These are phyloP conservation scores for Agaricus sinodeliciosus DNA, from an alignment of 768 basidiomycete species.

Conservation along the genomic window DNA sequence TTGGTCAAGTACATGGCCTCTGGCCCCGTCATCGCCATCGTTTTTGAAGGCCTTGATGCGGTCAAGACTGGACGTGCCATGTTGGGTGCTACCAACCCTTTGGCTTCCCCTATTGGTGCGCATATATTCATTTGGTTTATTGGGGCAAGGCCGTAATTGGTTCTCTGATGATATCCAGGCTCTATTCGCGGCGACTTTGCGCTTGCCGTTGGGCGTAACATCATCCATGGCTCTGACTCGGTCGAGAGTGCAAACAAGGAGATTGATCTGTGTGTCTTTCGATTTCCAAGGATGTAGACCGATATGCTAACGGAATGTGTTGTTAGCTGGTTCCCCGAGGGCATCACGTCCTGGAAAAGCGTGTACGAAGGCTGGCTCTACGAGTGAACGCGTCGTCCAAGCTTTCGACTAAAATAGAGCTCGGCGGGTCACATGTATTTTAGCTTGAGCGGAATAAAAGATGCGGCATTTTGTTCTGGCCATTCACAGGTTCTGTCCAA, in stretches of 20 bases:
- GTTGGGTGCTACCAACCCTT: constrained; percentile 97
- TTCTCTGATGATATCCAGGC: constrained; percentile 35
- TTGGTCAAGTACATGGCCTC: constrained; percentile 94
- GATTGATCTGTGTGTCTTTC: constrained; percentile 69
- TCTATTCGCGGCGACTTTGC: constrained; percentile 96
- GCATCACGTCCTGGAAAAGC: constrained; percentile 63
- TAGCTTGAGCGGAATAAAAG: constrained; percentile 12
- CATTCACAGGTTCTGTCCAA: neutral
- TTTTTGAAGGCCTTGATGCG: constrained; percentile 90
- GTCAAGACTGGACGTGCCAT: constrained; percentile 94
- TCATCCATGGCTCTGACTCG: constrained; percentile 87
- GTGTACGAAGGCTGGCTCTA: constrained; percentile 69
- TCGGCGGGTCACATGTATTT: constrained; percentile 13
- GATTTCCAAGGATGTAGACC: neutral
- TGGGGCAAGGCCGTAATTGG: neutral
- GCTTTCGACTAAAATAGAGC: neutral
- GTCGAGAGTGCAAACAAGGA: constrained; percentile 92
- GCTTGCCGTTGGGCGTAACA: constrained; percentile 92
- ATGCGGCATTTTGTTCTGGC: neutral
- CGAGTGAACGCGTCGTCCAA: constrained; percentile 43
- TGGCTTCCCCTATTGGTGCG: constrained; percentile 79
- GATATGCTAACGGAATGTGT: constrained; percentile 2
- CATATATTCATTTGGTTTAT: constrained; percentile 4
- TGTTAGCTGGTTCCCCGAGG: constrained; percentile 88
- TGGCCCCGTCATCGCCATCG: constrained; percentile 94